Evolutionary conservation across 805 yeast species (phyloP), one percentile per base, ranked within the genome.

Genomic region (Saccharomycopsis selenospora): DNA sequence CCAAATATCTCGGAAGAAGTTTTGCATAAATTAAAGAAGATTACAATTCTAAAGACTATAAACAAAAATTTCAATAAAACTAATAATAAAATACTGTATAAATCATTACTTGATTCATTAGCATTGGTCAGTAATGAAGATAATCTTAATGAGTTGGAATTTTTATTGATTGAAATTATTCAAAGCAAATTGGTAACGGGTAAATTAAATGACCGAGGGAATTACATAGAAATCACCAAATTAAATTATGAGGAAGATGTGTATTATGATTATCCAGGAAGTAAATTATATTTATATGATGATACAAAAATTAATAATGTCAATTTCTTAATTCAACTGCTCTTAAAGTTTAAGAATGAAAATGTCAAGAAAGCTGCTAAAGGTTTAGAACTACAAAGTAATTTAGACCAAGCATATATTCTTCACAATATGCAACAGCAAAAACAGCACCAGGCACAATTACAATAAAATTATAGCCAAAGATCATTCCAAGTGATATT

Each of bases 401-500:
- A 33, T 14, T 20, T 33, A 10, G 38, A 33, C 38, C 4, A 33
- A 14, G 17, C 38, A 4, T 14, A 33, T 33, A 33, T 33, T 4
- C 18, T 33, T 14, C 38, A 33, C 10, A 33, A 33, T 33, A 17
- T 33, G 20, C 20, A 33, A 20, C 17, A 14, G 17, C 26, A 40
- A 14, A 40, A 4, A 24, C 41, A 36, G 3, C 41, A 36, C 18
- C 3, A 40, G 26, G 3, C 24, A 5, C 38, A 33, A 33, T 14
- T 33, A 17, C 38, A 33, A 33, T 6, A 33, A 33, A 20, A 33
- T 43, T 29, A 47, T 3, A 24, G 18, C 82, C 86, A 85, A 22
- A 89, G 63, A 47, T 76, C 82, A 5, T 67, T 62, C 96, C 96
- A 90, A 18, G 81, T 76, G 22, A 89, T 78, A 47, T 82, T 85